Evolutionary conservation across 176 grass and related monocot species (phyloP).

Genomic region (Aegilops sharonensis): DNA sequence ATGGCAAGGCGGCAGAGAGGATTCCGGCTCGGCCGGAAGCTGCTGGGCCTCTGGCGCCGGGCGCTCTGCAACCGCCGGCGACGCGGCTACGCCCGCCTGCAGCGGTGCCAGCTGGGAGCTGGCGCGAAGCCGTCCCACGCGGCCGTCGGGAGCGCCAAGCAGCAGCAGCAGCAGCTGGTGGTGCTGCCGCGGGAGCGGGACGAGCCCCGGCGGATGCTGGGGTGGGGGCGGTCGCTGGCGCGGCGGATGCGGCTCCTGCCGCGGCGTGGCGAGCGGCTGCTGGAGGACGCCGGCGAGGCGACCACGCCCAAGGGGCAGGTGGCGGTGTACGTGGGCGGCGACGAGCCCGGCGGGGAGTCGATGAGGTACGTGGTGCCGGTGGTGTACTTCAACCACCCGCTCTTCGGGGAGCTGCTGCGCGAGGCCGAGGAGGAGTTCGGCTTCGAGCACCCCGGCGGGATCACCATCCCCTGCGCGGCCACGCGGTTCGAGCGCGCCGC

Average conservation of each 20-base stretch:
- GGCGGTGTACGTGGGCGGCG: conserved; percentile 78
- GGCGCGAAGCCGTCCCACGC: neutral
- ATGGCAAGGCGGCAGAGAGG: conserved; percentile 57
- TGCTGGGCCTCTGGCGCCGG: conserved; percentile 57
- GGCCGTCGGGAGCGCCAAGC: neutral
- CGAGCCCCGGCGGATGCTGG: conserved; percentile 31
- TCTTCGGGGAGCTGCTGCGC: conserved; percentile 84
- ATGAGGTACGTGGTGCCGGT: conserved; percentile 83
- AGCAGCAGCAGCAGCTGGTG: conserved; percentile 27
- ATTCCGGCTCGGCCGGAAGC: conserved; percentile 79
- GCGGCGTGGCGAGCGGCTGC: neutral
- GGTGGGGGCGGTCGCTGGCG: conserved; percentile 50
- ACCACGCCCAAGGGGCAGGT: conserved; percentile 83
- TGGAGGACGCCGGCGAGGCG: conserved; percentile 11
- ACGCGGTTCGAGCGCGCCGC: conserved; percentile 63
- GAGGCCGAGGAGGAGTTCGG: conserved; percentile 99
- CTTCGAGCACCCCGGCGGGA: conserved; percentile 81
- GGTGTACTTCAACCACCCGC: conserved; percentile 94
- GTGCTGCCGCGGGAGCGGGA: neutral
- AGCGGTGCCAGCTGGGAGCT: conserved; percentile 13
- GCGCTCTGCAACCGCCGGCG: conserved; percentile 40
- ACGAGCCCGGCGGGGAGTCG: conserved; percentile 44
- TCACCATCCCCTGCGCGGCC: conserved; percentile 89
- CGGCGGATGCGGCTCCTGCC: conserved; percentile 38
- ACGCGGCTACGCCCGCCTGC: conserved; percentile 46